phyloP scores from a whole-genome alignment of 371 early-diverging fungal species.

The Mortierella sp. region DNA sequence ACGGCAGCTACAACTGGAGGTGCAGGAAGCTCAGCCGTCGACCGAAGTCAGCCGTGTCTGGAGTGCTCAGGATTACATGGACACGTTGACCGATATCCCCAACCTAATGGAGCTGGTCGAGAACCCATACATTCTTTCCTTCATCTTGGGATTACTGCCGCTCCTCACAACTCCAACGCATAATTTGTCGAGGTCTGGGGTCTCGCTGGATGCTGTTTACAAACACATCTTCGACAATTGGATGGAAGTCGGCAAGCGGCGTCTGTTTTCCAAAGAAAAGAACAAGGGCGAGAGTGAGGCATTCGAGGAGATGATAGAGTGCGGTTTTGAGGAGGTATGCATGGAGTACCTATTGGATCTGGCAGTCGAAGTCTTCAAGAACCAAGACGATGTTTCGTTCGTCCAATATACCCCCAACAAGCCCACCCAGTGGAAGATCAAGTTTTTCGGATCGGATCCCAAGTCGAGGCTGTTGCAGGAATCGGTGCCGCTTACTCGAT shows the following conservation, averaged over 20 bases:
- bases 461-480: not conserved
- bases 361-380: not conserved
- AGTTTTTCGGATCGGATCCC: not conserved
- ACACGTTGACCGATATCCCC: not conserved
- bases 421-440: not conserved
- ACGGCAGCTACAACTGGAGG: not conserved
- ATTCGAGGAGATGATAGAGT: not conserved
- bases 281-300: not conserved
- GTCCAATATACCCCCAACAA: not conserved
- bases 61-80: not conserved
- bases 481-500: not conserved
- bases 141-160: not conserved
- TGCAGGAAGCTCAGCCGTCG: not conserved
- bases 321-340: not conserved
- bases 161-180: not conserved
- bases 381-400: not conserved
- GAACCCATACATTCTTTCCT: slow-evolving; percentile 11
- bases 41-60: not conserved
- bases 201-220: slow-evolving; percentile 10
- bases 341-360: not conserved
- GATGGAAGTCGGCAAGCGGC: not conserved
- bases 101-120: slow-evolving; percentile 17
- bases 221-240: slow-evolving; percentile 7
- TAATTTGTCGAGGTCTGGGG: not conserved
- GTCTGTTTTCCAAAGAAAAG: not conserved